phyloP scores from a whole-genome alignment of 2,329 filamentous ascomycete genomes.

The Parastagonospora nodorum region DNA sequence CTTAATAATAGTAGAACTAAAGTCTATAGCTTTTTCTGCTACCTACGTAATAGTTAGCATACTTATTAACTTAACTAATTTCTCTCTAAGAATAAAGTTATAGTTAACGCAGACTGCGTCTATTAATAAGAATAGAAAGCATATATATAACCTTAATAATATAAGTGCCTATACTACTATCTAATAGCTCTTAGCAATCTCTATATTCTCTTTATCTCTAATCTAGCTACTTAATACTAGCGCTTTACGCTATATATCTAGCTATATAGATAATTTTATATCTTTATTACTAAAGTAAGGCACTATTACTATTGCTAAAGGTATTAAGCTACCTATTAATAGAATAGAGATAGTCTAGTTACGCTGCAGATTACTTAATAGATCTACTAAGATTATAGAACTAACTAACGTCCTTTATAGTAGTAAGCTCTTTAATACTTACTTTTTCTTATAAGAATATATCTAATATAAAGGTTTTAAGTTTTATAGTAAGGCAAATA shows the following conservation, averaged over 20 bases:
- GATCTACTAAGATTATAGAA: neutral
- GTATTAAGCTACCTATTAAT: neutral
- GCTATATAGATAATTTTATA: neutral
- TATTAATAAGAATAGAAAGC: neutral
- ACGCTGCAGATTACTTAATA: neutral
- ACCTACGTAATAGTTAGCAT: neutral
- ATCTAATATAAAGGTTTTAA: neutral
- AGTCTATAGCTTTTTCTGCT: too few relatives aligned
- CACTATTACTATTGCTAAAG: neutral
- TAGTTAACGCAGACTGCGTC: too few relatives aligned
- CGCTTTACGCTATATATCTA: neutral
- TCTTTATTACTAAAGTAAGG: neutral
- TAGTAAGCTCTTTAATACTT: neutral
- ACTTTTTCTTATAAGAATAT: neutral
- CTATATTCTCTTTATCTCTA: neutral
- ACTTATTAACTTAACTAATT: too few relatives aligned
- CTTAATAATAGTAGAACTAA: neutral
- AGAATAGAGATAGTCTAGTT: neutral
- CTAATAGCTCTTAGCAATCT: neutral
- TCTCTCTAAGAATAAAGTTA: too few relatives aligned
- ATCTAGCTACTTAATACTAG: neutral
- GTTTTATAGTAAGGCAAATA: neutral
- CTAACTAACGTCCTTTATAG: neutral
- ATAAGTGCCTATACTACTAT: neutral
- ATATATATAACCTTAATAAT: neutral